Conservation (phyloP, 768 basidiomycete species). For the Hygrophoropsis aurantiaca region DNA sequence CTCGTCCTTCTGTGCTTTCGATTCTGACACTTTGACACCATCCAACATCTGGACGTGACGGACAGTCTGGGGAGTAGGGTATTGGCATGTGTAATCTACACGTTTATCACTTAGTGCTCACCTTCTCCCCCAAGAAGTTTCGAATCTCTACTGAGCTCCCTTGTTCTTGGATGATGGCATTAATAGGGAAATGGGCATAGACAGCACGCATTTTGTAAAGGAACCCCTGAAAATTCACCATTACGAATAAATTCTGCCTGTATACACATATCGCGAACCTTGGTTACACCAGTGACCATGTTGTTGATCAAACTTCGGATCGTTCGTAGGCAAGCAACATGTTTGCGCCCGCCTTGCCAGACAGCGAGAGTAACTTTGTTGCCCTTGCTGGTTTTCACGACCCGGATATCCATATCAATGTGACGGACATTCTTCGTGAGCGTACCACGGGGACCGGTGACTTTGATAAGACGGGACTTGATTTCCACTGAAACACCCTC, state of each 20-base stretch:
- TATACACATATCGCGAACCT: constrained; percentile 45
- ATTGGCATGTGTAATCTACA: background rate
- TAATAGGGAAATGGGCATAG: constrained; percentile 99
- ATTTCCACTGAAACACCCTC: constrained; percentile 81
- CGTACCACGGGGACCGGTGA: constrained; percentile 90
- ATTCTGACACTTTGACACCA: constrained; percentile 83
- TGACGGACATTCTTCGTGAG: constrained; percentile 92
- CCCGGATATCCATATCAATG: constrained; percentile 90
- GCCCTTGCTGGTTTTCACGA: constrained; percentile 70
- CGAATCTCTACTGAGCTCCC: constrained; percentile 83
- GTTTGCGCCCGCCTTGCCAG: constrained; percentile 98
- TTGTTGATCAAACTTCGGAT: constrained; percentile 94
- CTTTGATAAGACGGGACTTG: constrained; percentile 90
- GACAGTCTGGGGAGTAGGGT: constrained; percentile 59
- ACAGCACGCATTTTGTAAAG: constrained; percentile 99
- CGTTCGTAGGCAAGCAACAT: constrained; percentile 96
- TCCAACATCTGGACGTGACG: constrained; percentile 90
- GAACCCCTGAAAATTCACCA: constrained; percentile 69
- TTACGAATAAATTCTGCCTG: constrained; percentile 6
- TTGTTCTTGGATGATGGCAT: constrained; percentile 86
- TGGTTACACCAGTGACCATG: constrained; percentile 97
- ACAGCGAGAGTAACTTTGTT: constrained; percentile 87
- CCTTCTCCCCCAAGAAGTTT: constrained; percentile 95
- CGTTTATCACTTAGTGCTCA: no score
- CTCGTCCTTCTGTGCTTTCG: constrained; percentile 92